phyloP scores from a whole-genome alignment of 768 basidiomycete species.

The Collybiopsis luxurians region DNA sequence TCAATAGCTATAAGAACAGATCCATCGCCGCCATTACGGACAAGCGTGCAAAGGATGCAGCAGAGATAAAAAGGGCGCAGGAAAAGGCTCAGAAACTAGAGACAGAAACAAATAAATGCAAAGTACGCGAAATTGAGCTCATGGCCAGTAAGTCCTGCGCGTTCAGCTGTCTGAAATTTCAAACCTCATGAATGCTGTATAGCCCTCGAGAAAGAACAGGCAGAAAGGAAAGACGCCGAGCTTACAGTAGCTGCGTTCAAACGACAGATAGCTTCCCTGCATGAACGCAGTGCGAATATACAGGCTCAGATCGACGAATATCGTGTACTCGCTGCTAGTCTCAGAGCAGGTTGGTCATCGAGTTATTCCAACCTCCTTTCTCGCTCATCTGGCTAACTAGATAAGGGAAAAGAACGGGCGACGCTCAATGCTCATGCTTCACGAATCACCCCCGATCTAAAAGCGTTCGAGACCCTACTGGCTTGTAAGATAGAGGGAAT shows the following conservation, averaged over 20 bases:
- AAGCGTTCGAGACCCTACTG: constrained; percentile 52
- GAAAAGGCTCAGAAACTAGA: constrained; percentile 67
- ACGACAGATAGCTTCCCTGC: constrained; percentile 62
- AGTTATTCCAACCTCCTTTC: background rate
- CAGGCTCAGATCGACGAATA: constrained; percentile 76
- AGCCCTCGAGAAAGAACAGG: constrained; percentile 70
- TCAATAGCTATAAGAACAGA: constrained; percentile 68
- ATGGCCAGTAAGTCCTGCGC: constrained; percentile 56
- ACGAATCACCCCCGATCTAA: constrained; percentile 51
- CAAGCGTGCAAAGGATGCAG: constrained; percentile 56
- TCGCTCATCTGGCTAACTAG: constrained; percentile 28
- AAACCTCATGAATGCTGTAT: background rate
- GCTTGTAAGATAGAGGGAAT: constrained; percentile 78
- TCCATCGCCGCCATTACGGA: constrained; percentile 70
- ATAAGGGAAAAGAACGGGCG: constrained; percentile 64
- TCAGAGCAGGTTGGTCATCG: constrained; percentile 54
- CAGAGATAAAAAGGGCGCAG: constrained; percentile 57
- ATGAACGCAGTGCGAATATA: constrained; percentile 55
- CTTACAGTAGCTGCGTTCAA: constrained; percentile 56
- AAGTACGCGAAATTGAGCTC: constrained; percentile 76
- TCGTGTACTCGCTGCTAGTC: constrained; percentile 55
- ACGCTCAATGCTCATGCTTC: constrained; percentile 54
- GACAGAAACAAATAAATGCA: constrained; percentile 70
- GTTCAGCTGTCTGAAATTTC: background rate
- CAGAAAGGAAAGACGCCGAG: constrained; percentile 71